A percentile compares a stretch with the other conserved stretches of the same genome.
phyloP scores from a whole-genome alignment of 371 early-diverging fungal species.

The Sporodiniella umbellata region DNA sequence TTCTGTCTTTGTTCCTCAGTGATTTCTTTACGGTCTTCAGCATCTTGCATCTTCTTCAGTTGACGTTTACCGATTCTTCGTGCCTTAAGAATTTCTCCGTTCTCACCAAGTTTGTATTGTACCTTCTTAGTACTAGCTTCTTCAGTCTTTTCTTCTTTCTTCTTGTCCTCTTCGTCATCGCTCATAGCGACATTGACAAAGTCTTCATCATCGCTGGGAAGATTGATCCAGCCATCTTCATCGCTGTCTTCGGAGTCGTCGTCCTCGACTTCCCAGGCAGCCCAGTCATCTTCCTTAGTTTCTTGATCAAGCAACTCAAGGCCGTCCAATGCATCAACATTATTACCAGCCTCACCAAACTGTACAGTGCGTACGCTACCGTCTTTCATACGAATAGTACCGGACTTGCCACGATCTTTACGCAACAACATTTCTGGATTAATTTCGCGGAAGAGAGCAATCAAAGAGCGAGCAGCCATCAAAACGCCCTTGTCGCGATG shows the following conservation, averaged over 20 bases:
- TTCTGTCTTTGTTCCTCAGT: slow-evolving; percentile 51
- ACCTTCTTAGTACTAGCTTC: slow-evolving; percentile 27
- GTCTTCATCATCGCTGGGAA: slow-evolving; percentile 48
- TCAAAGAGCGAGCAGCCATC: slow-evolving; percentile 88
- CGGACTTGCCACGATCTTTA: slow-evolving; percentile 90
- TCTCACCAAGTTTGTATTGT: slow-evolving; percentile 21
- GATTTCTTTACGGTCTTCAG: slow-evolving; percentile 43
- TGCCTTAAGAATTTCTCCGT: slow-evolving; percentile 27
- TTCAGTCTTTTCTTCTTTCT: slow-evolving; percentile 10
- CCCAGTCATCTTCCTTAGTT: slow-evolving; percentile 9
- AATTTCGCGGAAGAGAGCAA: slow-evolving; percentile 87
- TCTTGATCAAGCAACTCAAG: slow-evolving; percentile 60
- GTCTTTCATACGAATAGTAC: slow-evolving; percentile 66
- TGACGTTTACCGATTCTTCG: slow-evolving; percentile 50
- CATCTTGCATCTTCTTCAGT: slow-evolving; percentile 41
- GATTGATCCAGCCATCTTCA: slow-evolving; percentile 49
- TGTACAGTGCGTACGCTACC: slow-evolving; percentile 51
- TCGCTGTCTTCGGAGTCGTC: slow-evolving; percentile 20
- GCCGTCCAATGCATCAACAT: slow-evolving; percentile 72
- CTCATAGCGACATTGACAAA: slow-evolving; percentile 38
- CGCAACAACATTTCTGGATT: slow-evolving; percentile 90
- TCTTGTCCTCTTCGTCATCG: slow-evolving; percentile 32
- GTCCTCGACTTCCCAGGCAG: slow-evolving; percentile 4
- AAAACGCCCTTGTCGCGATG: slow-evolving; percentile 89
- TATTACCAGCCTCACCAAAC: slow-evolving; percentile 69